Percentiles rank a stretch among this genome's conserved stretches.
Evolutionary conservation across 495 filamentous ascomycete genomes (phyloP).

Genomic region (Paragyromitra xinjiangensis): DNA sequence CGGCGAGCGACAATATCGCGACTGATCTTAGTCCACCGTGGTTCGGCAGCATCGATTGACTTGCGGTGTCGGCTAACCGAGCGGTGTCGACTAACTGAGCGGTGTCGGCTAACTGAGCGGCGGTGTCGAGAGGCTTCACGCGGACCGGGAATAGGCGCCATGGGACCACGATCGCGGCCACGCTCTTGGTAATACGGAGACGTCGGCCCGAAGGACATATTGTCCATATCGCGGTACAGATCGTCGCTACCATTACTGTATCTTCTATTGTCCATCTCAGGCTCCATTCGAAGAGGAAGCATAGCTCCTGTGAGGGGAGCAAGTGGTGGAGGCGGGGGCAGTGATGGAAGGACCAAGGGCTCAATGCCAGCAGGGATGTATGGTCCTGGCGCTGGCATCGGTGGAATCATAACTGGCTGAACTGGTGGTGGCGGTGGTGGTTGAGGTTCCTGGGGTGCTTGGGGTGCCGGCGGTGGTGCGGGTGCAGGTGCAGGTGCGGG

Average conservation of each 20-base stretch:
- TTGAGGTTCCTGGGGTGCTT: constrained; percentile 11
- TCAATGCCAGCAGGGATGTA: constrained; percentile 44
- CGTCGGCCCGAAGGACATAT: constrained; percentile 26
- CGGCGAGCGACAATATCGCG: constrained; percentile 56
- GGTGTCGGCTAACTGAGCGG: constrained; percentile 35
- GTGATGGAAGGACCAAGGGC: constrained; percentile 52
- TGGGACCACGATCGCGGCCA: constrained; percentile 41
- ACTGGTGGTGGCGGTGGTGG: constrained; percentile 37
- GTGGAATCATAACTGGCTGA: constrained; percentile 46
- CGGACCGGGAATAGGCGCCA: constrained; percentile 12
- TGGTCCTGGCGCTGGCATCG: constrained; percentile 45
- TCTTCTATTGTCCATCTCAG: constrained; percentile 11
- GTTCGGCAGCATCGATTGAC: constrained; percentile 38
- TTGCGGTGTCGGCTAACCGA: neutral
- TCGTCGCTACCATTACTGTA: constrained; percentile 30
- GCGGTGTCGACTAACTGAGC: too few species aligned
- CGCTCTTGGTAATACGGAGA: constrained; percentile 38
- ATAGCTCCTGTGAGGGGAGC: constrained; percentile 35
- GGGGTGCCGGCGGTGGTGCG: constrained; percentile 20
- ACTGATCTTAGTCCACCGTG: constrained; percentile 56
- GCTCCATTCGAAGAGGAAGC: constrained; percentile 15
- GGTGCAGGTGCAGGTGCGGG: constrained; percentile 35
- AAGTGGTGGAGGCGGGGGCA: constrained; percentile 27
- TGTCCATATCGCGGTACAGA: constrained; percentile 34
- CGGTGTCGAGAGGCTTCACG: constrained; percentile 36